These are phyloP conservation scores for Gyrodon lividus DNA, from an alignment of 768 basidiomycete genomes.

Conservation along the genomic window DNA sequence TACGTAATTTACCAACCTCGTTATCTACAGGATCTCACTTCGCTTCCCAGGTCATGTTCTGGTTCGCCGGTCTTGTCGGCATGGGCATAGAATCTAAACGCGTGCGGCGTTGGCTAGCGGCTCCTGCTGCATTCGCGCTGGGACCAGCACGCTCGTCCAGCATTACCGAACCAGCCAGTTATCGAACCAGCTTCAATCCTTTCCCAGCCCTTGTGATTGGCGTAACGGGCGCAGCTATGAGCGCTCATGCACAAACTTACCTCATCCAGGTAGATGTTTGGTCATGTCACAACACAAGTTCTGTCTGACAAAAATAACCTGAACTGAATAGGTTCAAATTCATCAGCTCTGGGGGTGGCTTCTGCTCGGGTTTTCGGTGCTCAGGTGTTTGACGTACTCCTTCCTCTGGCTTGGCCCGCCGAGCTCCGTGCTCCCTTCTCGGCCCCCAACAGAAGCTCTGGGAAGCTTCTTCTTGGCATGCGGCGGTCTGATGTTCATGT, in stretches of 20 bases:
- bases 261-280: slow-evolving; percentile 69
- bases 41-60: slow-evolving; percentile 74
- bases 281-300: not conserved
- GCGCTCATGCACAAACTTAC: slow-evolving; percentile 87
- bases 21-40: not conserved
- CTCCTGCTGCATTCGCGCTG: slow-evolving; percentile 45
- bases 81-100: slow-evolving; percentile 84
- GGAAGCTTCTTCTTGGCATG: slow-evolving; percentile 84
- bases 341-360: slow-evolving; percentile 91
- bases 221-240: slow-evolving; percentile 93
- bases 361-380: slow-evolving; percentile 71
- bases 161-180: slow-evolving; percentile 68
- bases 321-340: slow-evolving; percentile 65
- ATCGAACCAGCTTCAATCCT: slow-evolving; percentile 80
- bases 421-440: slow-evolving; percentile 79
- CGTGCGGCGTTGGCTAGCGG: slow-evolving; percentile 72
- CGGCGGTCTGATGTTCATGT: slow-evolving; percentile 87
- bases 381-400: slow-evolving; percentile 89
- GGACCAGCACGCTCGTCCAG: slow-evolving; percentile 22
- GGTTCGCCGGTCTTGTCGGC: slow-evolving; percentile 87
- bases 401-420: slow-evolving; percentile 91
- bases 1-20: slow-evolving; percentile 31
- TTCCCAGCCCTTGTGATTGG: slow-evolving; percentile 92
- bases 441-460: slow-evolving; percentile 91
- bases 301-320: slow-evolving; percentile 6